Evolutionary conservation across 441 rosid genomes (phyloP).

Genomic region (Melastoma candidum): DNA sequence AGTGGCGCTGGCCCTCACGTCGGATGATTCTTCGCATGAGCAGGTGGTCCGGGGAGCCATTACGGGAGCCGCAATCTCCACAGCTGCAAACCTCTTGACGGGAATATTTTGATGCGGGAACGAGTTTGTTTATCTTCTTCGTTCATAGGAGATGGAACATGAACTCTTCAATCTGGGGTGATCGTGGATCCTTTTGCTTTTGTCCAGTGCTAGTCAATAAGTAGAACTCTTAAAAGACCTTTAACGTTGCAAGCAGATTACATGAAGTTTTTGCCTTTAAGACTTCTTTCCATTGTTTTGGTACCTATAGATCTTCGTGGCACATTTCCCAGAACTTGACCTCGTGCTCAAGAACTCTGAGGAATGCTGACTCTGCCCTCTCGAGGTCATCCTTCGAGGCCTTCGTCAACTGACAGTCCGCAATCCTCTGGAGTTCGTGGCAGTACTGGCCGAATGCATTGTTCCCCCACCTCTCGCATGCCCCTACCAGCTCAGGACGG

Average conservation of each 20-base stretch:
- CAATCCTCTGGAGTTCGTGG: slow-evolving; percentile 30
- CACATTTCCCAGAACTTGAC: slow-evolving; percentile 73
- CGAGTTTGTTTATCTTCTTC: too few relatives aligned
- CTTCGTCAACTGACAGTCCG: slow-evolving; percentile 30
- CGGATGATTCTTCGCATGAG: slow-evolving; percentile 59
- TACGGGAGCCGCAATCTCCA: slow-evolving; percentile 83
- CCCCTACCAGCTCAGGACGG: slow-evolving; percentile 31
- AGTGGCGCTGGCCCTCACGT: slow-evolving; percentile 56
- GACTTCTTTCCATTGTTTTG: too few relatives aligned
- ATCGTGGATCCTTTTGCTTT: too few relatives aligned
- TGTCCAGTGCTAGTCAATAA: too few relatives aligned
- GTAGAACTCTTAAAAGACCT: too few relatives aligned
- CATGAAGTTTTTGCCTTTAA: too few relatives aligned
- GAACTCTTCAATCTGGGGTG: too few relatives aligned
- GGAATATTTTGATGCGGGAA: slow-evolving; percentile 38
- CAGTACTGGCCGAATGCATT: slow-evolving; percentile 48
- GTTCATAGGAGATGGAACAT: too few relatives aligned
- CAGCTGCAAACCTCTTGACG: slow-evolving; percentile 76
- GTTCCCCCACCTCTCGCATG: slow-evolving; percentile 65
- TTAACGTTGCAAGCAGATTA: too few relatives aligned
- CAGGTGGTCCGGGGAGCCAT: slow-evolving; percentile 79
- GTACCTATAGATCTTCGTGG: background rate
- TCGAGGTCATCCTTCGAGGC: slow-evolving; percentile 29
- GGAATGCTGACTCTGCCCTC: slow-evolving; percentile 35
- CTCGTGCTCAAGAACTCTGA: slow-evolving; percentile 44